Percentiles rank a stretch among this genome's conserved stretches.
These are phyloP conservation scores for Eucalyptus globulus DNA, from an alignment of 345 rosid genomes.

Conservation along the genomic window DNA sequence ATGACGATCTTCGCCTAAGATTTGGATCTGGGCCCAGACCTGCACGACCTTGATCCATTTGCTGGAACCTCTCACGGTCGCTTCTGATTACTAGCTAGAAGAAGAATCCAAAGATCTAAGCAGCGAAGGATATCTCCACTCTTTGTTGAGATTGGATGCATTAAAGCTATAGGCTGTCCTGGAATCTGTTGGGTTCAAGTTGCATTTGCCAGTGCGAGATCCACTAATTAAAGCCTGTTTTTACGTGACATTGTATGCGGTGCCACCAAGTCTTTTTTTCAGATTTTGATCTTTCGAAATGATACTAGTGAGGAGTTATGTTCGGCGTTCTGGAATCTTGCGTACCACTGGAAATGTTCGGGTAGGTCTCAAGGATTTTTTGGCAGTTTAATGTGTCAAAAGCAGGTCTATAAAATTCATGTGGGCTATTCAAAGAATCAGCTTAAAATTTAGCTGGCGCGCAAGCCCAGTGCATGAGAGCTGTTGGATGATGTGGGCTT, in stretches of 20 bases:
- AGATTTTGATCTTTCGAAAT: background rate
- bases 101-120: background rate
- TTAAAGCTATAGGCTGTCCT: background rate
- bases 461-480: background rate
- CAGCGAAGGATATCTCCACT: background rate
- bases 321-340: background rate
- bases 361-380: background rate
- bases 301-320: background rate
- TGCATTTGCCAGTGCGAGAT: background rate
- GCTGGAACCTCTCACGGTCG: background rate
- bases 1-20: constrained; percentile 24
- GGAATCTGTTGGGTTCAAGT: background rate
- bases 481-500: background rate
- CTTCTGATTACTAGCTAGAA: background rate
- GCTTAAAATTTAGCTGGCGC: background rate
- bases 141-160: background rate
- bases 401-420: background rate
- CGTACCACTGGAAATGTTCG: background rate
- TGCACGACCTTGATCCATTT: background rate
- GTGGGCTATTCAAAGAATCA: background rate
- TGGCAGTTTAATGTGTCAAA: background rate
- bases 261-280: background rate
- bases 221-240: background rate
- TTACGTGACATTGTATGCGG: background rate
- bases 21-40: constrained; percentile 8